Evolutionary conservation across 768 basidiomycete genomes (phyloP), one percentile per base, ranked within the genome.

Genomic region (Pholiota molesta): DNA sequence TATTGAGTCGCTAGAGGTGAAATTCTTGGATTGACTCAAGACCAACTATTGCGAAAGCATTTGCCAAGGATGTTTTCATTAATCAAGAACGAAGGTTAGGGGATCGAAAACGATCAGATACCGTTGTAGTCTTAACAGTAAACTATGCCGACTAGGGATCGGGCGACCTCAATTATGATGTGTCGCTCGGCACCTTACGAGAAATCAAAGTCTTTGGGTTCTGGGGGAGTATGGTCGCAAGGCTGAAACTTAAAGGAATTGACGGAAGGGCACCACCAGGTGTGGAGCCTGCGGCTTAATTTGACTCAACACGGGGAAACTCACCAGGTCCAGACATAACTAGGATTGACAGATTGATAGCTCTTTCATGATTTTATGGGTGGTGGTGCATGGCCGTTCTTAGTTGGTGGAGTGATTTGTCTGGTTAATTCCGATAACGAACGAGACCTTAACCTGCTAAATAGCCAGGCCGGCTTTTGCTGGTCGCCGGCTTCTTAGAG

Each of bases 341-440:
- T 83, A 84, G 83, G 85, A 85, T 84, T 83, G 86, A 87, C 85
- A 88, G 86, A 87, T 86, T 87, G 87, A 87, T 86, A 87, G 86
- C 86, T 88, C 87, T 89, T 88, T 88, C 86, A 82, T 85, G 86
- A 88, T 86, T 87, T 84, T 84, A 86, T 89, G 87, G 88, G 87
- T 89, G 88, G 87, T 89, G 87, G 88, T 90, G 87, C 87, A 90
- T 90, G 88, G 88, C 88, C 86, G 84, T 90, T 90, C 87, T 89
- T 90, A 89, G 88, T 90, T 90, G 84, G 86, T 79, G 89, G 89
- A 92, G 90, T 91, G 91, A 92, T 91, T 92, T 92, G 91, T 92
- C 91, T 92, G 91, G 90, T 91, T 92, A 91, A 92, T 91, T 91
- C 88, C 86, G 89, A 92, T 91, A 91, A 91, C 86, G 86, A 92